Conservation (phyloP, 371 early-diverging fungal genomes). For the Rhizopus arrhizus region DNA sequence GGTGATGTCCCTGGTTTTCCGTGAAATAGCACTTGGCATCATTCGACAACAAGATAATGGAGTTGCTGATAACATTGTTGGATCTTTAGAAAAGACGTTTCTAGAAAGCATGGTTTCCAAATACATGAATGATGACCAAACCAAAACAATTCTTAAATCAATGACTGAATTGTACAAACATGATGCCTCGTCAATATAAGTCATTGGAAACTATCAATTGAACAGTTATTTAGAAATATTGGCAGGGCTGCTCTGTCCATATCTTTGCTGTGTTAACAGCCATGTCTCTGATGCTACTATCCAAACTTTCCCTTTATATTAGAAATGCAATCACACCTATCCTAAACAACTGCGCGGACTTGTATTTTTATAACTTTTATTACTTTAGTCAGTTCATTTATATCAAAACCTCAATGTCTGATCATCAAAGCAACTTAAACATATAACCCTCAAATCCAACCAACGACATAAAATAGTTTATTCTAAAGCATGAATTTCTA, state of each 20-base stretch:
- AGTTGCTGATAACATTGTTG: conserved; percentile 7
- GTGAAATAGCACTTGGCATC: not conserved
- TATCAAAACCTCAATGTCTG: no score
- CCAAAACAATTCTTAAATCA: no score
- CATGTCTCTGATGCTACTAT: conserved; percentile 3
- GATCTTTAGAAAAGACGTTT: conserved; percentile 11
- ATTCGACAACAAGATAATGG: not conserved
- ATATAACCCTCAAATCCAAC: no score
- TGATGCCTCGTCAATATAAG: conserved; percentile 2
- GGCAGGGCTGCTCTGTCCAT: conserved; percentile 6
- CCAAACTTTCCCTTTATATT: not conserved
- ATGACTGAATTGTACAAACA: not conserved
- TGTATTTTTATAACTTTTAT: conserved; percentile 1
- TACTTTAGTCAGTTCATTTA: no score
- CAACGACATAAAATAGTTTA: no score
- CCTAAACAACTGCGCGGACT: conserved; percentile 1
- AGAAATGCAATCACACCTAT: conserved; percentile 2
- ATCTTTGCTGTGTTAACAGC: conserved; percentile 2
- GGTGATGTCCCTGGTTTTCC: not conserved
- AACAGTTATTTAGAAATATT: conserved; percentile 4
- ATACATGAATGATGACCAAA: not conserved
- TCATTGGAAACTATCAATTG: conserved; percentile 5
- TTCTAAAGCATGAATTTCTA: no score
- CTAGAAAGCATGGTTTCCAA: conserved; percentile 6
- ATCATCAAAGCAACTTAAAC: no score